Percentiles rank a stretch among this genome's conserved stretches.
Conservation (phyloP, 169 alveolate genomes). For the Eimeria tenella region DNA sequence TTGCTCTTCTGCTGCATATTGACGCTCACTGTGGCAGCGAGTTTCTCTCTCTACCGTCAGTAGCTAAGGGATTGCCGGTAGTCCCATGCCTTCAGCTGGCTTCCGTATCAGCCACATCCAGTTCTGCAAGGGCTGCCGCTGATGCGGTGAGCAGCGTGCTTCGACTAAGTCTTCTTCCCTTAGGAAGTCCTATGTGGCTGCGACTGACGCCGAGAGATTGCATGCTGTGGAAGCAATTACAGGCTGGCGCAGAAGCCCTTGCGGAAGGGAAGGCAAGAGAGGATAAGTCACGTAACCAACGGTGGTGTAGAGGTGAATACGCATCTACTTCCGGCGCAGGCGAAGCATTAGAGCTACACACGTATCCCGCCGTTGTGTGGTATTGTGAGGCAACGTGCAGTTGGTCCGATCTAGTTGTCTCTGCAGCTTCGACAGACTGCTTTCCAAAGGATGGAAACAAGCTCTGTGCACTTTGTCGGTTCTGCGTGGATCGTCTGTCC, state of each 20-base stretch:
- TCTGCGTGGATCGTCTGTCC: not conserved
- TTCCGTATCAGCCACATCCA: not conserved
- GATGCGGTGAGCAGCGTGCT: not conserved
- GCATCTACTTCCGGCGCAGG: not conserved
- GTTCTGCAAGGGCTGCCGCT: not conserved
- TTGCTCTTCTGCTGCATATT: slow-evolving; percentile 61
- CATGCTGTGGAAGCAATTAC: slow-evolving; percentile 41
- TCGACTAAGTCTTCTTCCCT: slow-evolving; percentile 38
- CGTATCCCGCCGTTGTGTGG: slow-evolving; percentile 34
- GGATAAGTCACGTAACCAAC: not conserved
- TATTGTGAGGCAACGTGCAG: slow-evolving; percentile 31
- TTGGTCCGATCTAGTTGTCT: not conserved
- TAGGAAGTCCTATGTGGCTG: slow-evolving; percentile 46
- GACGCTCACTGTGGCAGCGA: slow-evolving; percentile 11
- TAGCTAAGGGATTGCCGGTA: not conserved
- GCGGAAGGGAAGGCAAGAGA: slow-evolving; percentile 51
- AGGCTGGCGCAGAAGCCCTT: slow-evolving; percentile 40
- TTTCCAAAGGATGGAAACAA: not conserved
- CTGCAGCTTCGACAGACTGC: slow-evolving; percentile 58
- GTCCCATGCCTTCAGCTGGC: slow-evolving; percentile 52
- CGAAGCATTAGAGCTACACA: not conserved
- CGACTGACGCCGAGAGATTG: slow-evolving; percentile 39
- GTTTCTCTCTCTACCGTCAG: not conserved
- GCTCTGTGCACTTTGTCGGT: not conserved
- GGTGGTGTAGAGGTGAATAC: not conserved